Conservation (phyloP, 2,329 filamentous ascomycete genomes). For the Hirsutella minnesotensis region DNA sequence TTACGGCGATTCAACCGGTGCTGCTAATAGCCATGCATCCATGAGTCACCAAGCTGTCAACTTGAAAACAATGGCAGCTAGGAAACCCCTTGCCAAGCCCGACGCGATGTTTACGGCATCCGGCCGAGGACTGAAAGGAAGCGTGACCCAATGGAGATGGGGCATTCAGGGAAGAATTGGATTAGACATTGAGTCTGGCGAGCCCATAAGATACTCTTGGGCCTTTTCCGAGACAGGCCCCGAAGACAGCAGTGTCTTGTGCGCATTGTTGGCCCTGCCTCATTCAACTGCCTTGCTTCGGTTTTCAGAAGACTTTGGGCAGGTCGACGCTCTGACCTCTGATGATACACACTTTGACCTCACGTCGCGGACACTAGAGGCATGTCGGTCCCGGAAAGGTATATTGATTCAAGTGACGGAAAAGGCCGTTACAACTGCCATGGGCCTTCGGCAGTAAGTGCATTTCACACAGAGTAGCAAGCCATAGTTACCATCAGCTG, state of each 20-base stretch:
- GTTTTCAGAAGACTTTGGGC: conserved; percentile 34
- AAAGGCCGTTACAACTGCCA: conserved; percentile 27
- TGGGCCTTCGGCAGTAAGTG: conserved; percentile 23
- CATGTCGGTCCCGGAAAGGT: conserved; percentile 22
- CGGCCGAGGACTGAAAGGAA: conserved; percentile 49
- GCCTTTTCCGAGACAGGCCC: conserved; percentile 23
- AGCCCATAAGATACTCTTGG: conserved; percentile 41
- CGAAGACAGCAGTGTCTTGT: conserved; percentile 10
- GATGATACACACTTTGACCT: conserved; percentile 37
- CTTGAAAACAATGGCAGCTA: conserved; percentile 3
- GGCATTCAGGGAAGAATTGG: conserved; percentile 60
- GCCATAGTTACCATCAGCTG: conserved; percentile 4
- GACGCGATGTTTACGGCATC: conserved; percentile 56
- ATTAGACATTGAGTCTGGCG: conserved; percentile 38
- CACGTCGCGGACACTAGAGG: conserved; percentile 38
- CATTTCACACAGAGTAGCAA: background rate
- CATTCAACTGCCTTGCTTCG: conserved; percentile 35
- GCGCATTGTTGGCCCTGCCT: conserved; percentile 36
- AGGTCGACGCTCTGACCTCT: conserved; percentile 29
- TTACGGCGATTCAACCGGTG: conserved; percentile 9
- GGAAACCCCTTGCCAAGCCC: conserved; percentile 12
- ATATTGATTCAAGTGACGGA: conserved; percentile 44
- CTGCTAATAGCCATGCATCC: conserved; percentile 10
- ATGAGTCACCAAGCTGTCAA: conserved; percentile 1
- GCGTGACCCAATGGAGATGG: conserved; percentile 55